Evolutionary conservation across 768 basidiomycete species (phyloP).

Genomic region (Hortiboletus campestris): DNA sequence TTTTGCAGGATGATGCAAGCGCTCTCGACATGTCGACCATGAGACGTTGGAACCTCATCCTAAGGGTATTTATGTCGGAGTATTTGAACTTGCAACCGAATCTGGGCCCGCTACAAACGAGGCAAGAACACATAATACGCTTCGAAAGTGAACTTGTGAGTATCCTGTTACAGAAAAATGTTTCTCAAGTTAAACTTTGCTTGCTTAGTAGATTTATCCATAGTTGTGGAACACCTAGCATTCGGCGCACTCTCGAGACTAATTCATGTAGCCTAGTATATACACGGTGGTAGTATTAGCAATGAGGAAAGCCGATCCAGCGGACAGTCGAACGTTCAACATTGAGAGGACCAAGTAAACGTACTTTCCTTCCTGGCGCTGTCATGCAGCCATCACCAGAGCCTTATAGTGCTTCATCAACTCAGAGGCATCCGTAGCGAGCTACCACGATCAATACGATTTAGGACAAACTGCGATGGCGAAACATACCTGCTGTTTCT

Average conservation of each 20-base stretch:
- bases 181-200: not conserved
- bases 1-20: conserved; percentile 78
- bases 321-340: not conserved
- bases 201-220: conserved; percentile 19
- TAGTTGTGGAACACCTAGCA: not conserved
- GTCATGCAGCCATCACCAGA: conserved; percentile 27
- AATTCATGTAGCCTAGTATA: not conserved
- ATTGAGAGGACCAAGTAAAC: conserved; percentile 1
- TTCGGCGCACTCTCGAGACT: not conserved
- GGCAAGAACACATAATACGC: conserved; percentile 32
- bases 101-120: conserved; percentile 30
- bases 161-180: not conserved
- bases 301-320: not conserved
- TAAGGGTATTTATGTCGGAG: conserved; percentile 86
- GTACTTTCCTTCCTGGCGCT: conserved; percentile 2
- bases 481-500: conserved; percentile 36
- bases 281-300: not conserved
- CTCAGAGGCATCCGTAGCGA: conserved; percentile 38
- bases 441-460: conserved; percentile 18
- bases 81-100: conserved; percentile 73
- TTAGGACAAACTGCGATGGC: not conserved
- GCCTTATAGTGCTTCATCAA: conserved; percentile 44
- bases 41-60: conserved; percentile 84
- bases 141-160: conserved; percentile 51
- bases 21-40: conserved; percentile 84